Percentiles rank a stretch among this genome's conserved stretches.
phyloP scores from a whole-genome alignment of 116 monocot genomes.

The Papilionanthe hybrid region DNA sequence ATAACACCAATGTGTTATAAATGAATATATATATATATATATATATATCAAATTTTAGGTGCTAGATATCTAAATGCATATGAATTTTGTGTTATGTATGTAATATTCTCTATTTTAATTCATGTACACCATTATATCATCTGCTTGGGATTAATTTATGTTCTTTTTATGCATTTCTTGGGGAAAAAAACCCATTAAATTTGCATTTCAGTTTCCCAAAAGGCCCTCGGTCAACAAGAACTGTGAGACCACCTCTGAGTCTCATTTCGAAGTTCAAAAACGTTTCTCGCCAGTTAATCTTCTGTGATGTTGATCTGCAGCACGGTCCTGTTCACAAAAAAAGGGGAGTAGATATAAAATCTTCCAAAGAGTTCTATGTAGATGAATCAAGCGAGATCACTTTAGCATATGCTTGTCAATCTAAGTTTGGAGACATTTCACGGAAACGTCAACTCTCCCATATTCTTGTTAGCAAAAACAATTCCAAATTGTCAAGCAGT shows the following conservation, averaged over 20 bases:
- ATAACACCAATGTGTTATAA: too few species aligned
- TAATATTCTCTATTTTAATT: neutral
- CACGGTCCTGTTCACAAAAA: neutral
- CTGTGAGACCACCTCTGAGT: neutral
- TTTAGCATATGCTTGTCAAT: neutral
- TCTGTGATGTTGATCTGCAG: neutral
- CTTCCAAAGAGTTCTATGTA: neutral
- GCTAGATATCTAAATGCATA: too few species aligned
- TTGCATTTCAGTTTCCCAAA: slow-evolving; percentile 1
- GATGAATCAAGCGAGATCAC: neutral
- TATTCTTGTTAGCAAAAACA: neutral
- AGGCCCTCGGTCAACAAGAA: neutral
- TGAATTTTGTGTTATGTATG: too few species aligned
- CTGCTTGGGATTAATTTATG: neutral
- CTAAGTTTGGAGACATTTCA: neutral
- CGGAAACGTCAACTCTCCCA: neutral
- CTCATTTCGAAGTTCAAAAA: neutral
- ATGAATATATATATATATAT: too few species aligned
- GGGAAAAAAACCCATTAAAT: neutral
- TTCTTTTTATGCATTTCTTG: neutral
- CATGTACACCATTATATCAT: neutral
- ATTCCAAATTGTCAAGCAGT: neutral
- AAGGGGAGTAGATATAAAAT: slow-evolving; percentile 3
- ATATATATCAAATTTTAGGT: too few species aligned
- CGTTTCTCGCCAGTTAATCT: neutral